phyloP scores from a whole-genome alignment of 1,284 basidiomycete species.

The Trichosporon sp. region DNA sequence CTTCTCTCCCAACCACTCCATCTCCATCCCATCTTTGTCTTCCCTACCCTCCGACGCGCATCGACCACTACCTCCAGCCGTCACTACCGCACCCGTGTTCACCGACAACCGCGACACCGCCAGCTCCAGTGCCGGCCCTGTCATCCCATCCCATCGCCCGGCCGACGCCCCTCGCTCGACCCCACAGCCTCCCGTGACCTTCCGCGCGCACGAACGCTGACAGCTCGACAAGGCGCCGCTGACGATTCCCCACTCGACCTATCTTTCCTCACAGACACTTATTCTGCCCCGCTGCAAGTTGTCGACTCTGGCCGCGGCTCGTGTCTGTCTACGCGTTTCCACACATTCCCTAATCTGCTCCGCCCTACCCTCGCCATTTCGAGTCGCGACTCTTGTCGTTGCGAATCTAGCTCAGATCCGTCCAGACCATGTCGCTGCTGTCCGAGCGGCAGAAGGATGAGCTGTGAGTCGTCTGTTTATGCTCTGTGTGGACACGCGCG shows the following conservation, averaged over 20 bases:
- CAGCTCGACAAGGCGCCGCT: background rate
- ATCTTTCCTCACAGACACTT: background rate
- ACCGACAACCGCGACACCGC: background rate
- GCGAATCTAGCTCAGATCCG: background rate
- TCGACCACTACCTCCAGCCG: background rate
- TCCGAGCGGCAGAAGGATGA: slow-evolving; percentile 78
- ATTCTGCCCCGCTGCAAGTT: background rate
- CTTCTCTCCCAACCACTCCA: background rate
- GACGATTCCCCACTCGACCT: background rate
- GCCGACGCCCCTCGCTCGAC: background rate
- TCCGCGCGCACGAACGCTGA: background rate
- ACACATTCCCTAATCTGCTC: background rate
- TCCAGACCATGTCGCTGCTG: slow-evolving; percentile 50
- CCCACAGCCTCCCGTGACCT: background rate
- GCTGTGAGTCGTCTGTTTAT: slow-evolving; percentile 56
- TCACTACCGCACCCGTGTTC: background rate
- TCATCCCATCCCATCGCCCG: background rate
- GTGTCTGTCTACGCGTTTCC: background rate
- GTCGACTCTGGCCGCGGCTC: background rate
- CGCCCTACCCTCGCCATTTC: background rate
- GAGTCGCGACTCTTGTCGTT: background rate
- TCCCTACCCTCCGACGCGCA: background rate
- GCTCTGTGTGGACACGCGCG: background rate
- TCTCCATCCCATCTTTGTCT: background rate
- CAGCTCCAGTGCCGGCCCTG: background rate